These are phyloP conservation scores for Metschnikowia koreensis DNA, from an alignment of 805 yeast species.

Conservation along the genomic window DNA sequence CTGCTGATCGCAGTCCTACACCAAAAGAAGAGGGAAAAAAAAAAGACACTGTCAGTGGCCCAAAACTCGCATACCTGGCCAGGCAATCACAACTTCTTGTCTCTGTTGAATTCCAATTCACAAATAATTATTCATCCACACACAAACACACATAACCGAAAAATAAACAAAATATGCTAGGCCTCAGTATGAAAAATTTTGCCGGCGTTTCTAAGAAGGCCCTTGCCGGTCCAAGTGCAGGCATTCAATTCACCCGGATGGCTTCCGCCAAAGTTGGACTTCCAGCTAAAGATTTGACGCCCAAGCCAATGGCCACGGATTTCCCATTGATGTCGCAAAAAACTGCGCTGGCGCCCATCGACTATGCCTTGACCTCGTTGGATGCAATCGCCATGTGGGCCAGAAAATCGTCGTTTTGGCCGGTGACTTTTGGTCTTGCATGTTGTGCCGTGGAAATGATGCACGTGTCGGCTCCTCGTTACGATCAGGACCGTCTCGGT, in stretches of 20 bases:
- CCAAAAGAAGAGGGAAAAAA: not conserved
- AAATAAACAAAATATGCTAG: slow-evolving; percentile 20
- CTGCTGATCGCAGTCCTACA: slow-evolving; percentile 31
- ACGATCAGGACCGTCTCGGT: slow-evolving; percentile 89
- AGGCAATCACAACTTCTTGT: not conserved
- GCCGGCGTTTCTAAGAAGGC: slow-evolving; percentile 17
- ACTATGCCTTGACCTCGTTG: slow-evolving; percentile 77
- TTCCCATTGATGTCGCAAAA: slow-evolving; percentile 68
- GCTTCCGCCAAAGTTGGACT: slow-evolving; percentile 22
- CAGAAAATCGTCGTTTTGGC: slow-evolving; percentile 89
- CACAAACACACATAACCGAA: not conserved
- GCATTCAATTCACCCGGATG: slow-evolving; percentile 19
- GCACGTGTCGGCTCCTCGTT: slow-evolving; percentile 89
- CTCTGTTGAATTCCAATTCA: no score
- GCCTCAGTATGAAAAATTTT: slow-evolving; percentile 28
- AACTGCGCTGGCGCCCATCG: slow-evolving; percentile 54
- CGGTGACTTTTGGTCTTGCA: slow-evolving; percentile 87
- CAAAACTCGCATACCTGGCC: not conserved
- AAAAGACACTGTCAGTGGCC: not conserved
- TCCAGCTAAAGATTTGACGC: slow-evolving; percentile 46
- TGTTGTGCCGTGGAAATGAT: slow-evolving; percentile 96
- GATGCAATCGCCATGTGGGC: slow-evolving; percentile 90
- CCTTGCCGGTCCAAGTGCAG: not conserved
- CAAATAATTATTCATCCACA: no score
- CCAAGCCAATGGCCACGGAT: slow-evolving; percentile 58